Evolutionary conservation across 2,329 filamentous ascomycete species (phyloP), one percentile per base, ranked within the genome.

Genomic region (Elsinoe australis): DNA sequence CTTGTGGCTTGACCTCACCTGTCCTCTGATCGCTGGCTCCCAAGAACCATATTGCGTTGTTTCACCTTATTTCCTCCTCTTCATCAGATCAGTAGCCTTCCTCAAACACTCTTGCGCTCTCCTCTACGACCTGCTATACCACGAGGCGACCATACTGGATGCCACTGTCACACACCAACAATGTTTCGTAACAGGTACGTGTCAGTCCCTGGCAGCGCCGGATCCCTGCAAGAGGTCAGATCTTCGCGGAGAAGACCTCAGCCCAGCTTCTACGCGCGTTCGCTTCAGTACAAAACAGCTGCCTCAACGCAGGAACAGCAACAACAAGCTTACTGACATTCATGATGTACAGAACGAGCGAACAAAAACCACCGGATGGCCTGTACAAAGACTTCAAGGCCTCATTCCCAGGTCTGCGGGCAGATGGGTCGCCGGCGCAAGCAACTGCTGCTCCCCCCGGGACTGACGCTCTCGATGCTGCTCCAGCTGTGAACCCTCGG

Each of bases 331-430:
- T 46, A 36, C 38, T 49, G 28, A 31, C 12, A 51, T 50, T 44
- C 39, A 49, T 35, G 47, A 44, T 34, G 39, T 39, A 29, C 52
- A 86, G 83, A 69, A 85, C 78, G 61, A 87, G 79, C 65, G 81
- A 85, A 49, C 85, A 88, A 67, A 94, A 94, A 71, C 88, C 88
- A 49, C 82, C 80, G 64, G 85, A 89, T 62, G 86, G 89, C 59
- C 76, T 95, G 61, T 81, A 92, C 64, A 81, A 81, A 67, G 82
- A 80, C 64, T 95, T 95, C 70, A 85, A 85, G 65, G 79, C 86
- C 60, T 82, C 79, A 56, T 95, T 94, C 61, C 84, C 87, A 38
- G 80, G 89, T 58, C 72, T 94, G 53, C 71, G 75, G 49, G 70
- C 53, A 44, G 49, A 51, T 41, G 56, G 59, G 10, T 55, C 60